Conservation (phyloP, 345 rosid species). For the Salix brachista region DNA sequence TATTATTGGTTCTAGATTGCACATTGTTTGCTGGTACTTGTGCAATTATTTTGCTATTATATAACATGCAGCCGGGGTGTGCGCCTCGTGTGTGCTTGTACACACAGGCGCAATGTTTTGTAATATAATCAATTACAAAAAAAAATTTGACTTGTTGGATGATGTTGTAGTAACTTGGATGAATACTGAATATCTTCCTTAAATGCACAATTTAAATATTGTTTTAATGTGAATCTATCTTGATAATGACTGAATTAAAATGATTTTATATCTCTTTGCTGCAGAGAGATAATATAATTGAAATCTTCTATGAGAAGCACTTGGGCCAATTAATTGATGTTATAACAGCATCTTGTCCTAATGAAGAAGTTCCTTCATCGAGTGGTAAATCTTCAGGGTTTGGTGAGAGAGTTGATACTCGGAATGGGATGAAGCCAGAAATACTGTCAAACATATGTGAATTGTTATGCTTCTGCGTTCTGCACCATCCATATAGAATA, state of each 20-base stretch:
- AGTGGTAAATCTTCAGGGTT: slow-evolving; percentile 40
- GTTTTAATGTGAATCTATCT: background rate
- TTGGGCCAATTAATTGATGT: slow-evolving; percentile 82
- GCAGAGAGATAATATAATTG: slow-evolving; percentile 85
- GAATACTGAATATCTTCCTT: slow-evolving; percentile 13
- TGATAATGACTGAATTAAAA: background rate
- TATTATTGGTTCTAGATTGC: background rate
- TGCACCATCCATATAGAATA: slow-evolving; percentile 90
- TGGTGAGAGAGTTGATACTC: slow-evolving; percentile 42
- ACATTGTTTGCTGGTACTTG: background rate
- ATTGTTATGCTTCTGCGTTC: slow-evolving; percentile 84
- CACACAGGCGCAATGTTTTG: slow-evolving; percentile 13
- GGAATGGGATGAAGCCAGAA: slow-evolving; percentile 62
- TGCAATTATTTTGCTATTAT: slow-evolving; percentile 9
- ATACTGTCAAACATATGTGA: slow-evolving; percentile 89
- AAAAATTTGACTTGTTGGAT: background rate
- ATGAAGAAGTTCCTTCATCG: slow-evolving; percentile 32
- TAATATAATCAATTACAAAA: slow-evolving; percentile 1
- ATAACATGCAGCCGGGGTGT: background rate
- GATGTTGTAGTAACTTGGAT: background rate
- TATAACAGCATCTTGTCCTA: slow-evolving; percentile 71
- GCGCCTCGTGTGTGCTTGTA: slow-evolving; percentile 1
- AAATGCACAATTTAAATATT: slow-evolving; percentile 1
- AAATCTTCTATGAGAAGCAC: slow-evolving; percentile 94
- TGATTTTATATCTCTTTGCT: slow-evolving; percentile 16